Base-by-base conservation (phyloP, 1,284 basidiomycete genomes). In the Hemileia vastatrix region DNA sequence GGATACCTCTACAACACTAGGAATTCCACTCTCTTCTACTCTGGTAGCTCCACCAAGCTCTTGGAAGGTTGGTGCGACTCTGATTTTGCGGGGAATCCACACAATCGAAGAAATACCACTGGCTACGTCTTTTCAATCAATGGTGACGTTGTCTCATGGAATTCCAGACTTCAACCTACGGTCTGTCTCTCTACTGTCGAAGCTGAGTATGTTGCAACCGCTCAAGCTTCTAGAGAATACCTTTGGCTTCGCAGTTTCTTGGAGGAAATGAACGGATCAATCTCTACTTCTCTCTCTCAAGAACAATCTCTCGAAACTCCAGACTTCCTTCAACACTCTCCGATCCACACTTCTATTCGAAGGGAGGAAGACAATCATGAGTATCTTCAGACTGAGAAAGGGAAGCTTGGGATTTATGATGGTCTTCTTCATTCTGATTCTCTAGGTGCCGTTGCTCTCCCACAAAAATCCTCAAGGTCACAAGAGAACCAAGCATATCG, bases 331-430 rank as follows among this genome's bases (percentile, higher is more conserved):
- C n/a, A n/a, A n/a, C n/a, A n/a, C n/a, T n/a, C n/a, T n/a, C n/a
- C n/a, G n/a, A n/a, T n/a, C n/a, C n/a, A n/a, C n/a, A n/a, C n/a
- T n/a, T n/a, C n/a, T n/a, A n/a, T n/a, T n/a, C n/a, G 50, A 6
- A 52, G 31, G 50, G 50, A 52, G 50, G 50, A 15, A 19, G 4
- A 23, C 27, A 23, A 24, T n/a, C 9, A 23, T 11, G 8, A 31
- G 8, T 9, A 32, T 31, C 11, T 52, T 52, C 50, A 23, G 2
- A n/a, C 11, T 32, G 50, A 52, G 50, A 6, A 13, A 4, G 4
- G 8, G 8, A n/a, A 23, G 6, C 50, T 6, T 4, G 4, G 4
- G 4, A 58, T 80, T 9, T 64, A 64, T 27, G 63, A 64, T 8
- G 31, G 19, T 27, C 50, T 24, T 32, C 48, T 58, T 23, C 40